Evolutionary conservation across 164 flowering plant genomes (phyloP), one percentile per base, ranked within the genome.

Genomic region (Piper longum): DNA sequence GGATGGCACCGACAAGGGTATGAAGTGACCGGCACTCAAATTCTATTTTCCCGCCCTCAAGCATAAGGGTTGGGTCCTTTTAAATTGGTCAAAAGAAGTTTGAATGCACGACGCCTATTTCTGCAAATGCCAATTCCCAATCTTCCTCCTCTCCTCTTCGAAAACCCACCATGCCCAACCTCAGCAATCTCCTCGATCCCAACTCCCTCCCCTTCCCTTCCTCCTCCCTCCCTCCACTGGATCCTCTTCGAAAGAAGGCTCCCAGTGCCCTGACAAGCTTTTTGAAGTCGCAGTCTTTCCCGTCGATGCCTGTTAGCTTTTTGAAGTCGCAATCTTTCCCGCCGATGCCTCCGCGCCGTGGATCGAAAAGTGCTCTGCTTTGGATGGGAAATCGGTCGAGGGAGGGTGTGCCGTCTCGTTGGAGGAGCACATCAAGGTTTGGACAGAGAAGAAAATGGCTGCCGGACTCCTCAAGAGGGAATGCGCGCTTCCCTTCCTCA

Each of bases 401-500:
- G 71, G 69, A 73, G 70, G 66, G 64, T 52, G 65, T 16, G n/a
- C 52, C 7, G 40, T 11, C 16, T 63, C 64, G 40, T 39, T 69
- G 66, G 75, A 70, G 18, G 75, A 72, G 59, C 59, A 56, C 56
- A 69, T 67, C 16, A 70, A 41, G 66, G 69, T 13, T 55, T 72
- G 73, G 72, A 61, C 62, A 8, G 63, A 71, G 59, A 66, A 64
- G 69, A 75, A 78, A 44, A 57, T 73, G 61, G 64, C 62, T 43
- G 62, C 60, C 0, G 79, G 81, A 18, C 56, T 70, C 62, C 66
- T 70, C 42, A 67, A 74, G 18, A 65, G 44, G 14, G 64, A 70
- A 56, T 75, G 79, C 52, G 12, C 12, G 17, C 70, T 78, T 43
- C 81, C 77, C 1, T 78, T 78, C 41, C 75, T 75, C 19, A 64